Evolutionary conservation across 306 rosid species (phyloP).

Genomic region (Cicer pinnatifidum): DNA sequence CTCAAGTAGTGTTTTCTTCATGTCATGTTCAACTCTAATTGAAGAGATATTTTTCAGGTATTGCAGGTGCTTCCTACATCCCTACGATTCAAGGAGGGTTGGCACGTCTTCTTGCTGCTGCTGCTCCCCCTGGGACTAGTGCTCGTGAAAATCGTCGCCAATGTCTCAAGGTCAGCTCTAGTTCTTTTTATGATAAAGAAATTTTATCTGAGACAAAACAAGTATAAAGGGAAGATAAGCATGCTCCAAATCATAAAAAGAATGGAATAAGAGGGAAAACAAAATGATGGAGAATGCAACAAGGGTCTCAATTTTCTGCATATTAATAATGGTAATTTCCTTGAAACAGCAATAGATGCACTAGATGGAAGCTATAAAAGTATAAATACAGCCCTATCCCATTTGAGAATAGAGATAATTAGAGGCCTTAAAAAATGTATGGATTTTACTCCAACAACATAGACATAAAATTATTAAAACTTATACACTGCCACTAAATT

Average conservation of each 20-base stretch:
- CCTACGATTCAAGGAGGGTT: slow-evolving; percentile 93
- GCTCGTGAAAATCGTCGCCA: slow-evolving; percentile 99
- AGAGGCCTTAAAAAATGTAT: background rate
- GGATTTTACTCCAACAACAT: slow-evolving; percentile 3
- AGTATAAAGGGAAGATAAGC: slow-evolving; percentile 14
- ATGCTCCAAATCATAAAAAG: slow-evolving; percentile 14
- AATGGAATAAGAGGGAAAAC: slow-evolving; percentile 1
- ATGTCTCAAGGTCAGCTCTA: slow-evolving; percentile 81
- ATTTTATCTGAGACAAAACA: slow-evolving; percentile 24
- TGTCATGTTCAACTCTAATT: slow-evolving; percentile 35
- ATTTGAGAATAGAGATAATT: background rate
- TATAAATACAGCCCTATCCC: background rate
- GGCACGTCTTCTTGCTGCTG: slow-evolving; percentile 96
- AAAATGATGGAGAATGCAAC: slow-evolving; percentile 6
- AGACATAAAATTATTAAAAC: background rate
- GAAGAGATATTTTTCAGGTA: slow-evolving; percentile 59
- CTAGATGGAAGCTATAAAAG: background rate
- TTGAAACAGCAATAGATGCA: background rate
- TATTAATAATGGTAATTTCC: slow-evolving; percentile 11
- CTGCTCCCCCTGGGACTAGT: slow-evolving; percentile 85
- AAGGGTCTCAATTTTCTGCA: background rate
- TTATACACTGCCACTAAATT: slow-evolving; percentile 1
- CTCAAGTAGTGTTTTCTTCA: slow-evolving; percentile 37
- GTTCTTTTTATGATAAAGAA: slow-evolving; percentile 1
- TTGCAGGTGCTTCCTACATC: slow-evolving; percentile 95